Percentiles rank a stretch among this genome's conserved stretches.
Conservation (phyloP, 2,329 filamentous ascomycete species). For the Bimuria novae-zelandiae region DNA sequence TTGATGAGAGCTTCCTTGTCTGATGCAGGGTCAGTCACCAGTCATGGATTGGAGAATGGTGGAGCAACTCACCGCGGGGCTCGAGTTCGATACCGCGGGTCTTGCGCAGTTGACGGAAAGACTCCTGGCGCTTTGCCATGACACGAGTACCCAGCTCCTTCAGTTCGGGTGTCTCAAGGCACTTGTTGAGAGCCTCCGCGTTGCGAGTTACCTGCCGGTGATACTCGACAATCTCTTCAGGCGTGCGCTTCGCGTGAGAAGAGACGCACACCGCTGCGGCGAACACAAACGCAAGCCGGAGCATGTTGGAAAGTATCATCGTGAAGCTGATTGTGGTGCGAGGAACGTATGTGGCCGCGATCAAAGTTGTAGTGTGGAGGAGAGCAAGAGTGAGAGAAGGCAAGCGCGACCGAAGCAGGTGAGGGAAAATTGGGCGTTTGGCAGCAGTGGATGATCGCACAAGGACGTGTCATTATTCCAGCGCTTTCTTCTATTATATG, state of each 20-base stretch:
- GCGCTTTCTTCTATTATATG: too few relatives aligned
- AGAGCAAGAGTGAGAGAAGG: neutral
- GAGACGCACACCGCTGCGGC: neutral
- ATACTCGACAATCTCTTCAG: slow-evolving; percentile 14
- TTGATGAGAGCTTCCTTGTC: neutral
- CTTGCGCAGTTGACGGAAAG: slow-evolving; percentile 17
- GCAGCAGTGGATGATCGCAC: too few relatives aligned
- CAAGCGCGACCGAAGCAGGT: too few relatives aligned
- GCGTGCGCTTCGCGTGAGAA: slow-evolving; percentile 11
- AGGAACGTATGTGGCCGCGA: neutral
- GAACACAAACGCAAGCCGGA: slow-evolving; percentile 4
- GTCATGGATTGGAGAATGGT: neutral
- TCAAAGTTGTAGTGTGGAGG: neutral
- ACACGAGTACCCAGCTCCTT: slow-evolving; percentile 13
- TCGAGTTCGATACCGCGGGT: slow-evolving; percentile 14
- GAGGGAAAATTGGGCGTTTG: neutral
- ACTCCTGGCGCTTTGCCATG: slow-evolving; percentile 8
- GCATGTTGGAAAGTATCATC: neutral
- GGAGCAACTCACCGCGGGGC: neutral
- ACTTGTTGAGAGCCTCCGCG: slow-evolving; percentile 13
- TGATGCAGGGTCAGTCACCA: neutral
- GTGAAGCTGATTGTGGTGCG: neutral
- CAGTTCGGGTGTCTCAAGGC: slow-evolving; percentile 13
- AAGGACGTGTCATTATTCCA: too few relatives aligned
- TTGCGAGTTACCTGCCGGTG: slow-evolving; percentile 1